Conservation (phyloP, 1,139 yeast species). For the Zygosaccharomyces sapae region DNA sequence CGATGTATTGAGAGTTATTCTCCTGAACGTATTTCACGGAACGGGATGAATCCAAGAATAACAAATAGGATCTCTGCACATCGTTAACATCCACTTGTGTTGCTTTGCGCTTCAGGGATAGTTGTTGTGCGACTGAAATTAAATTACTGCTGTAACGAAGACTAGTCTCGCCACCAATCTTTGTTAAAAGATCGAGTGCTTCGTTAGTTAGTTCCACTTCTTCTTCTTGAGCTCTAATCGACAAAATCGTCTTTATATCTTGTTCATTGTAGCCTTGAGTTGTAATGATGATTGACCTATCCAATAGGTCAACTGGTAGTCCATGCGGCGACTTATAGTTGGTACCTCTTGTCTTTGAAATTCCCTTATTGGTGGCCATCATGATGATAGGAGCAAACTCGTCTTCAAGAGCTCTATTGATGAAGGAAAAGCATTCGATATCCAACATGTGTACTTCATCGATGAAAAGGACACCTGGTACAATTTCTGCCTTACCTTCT, state of each 20-base stretch:
- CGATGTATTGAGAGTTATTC: slow-evolving; percentile 62
- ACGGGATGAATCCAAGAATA: slow-evolving; percentile 84
- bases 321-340: slow-evolving; percentile 95
- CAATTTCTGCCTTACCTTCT: slow-evolving; percentile 97
- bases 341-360: slow-evolving; percentile 88
- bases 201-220: slow-evolving; percentile 82
- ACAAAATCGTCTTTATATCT: slow-evolving; percentile 79
- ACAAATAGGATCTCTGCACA: slow-evolving; percentile 78
- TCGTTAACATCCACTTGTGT: slow-evolving; percentile 71
- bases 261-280: slow-evolving; percentile 72
- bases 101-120: slow-evolving; percentile 76
- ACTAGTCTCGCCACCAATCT: slow-evolving; percentile 89
- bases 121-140: slow-evolving; percentile 82
- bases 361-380: slow-evolving; percentile 98
- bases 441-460: slow-evolving; percentile 99
- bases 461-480: slow-evolving; percentile 96
- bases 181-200: slow-evolving; percentile 84
- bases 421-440: slow-evolving; percentile 91
- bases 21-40: slow-evolving; percentile 78
- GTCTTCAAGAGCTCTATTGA: slow-evolving; percentile 94
- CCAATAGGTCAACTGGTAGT: slow-evolving; percentile 87
- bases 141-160: slow-evolving; percentile 90
- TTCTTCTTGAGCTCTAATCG: slow-evolving; percentile 93
- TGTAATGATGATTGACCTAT: slow-evolving; percentile 88
- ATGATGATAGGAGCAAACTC: slow-evolving; percentile 95